These are phyloP conservation scores for Noccaea caerulescens DNA, from an alignment of 345 rosid genomes.

Conservation along the genomic window DNA sequence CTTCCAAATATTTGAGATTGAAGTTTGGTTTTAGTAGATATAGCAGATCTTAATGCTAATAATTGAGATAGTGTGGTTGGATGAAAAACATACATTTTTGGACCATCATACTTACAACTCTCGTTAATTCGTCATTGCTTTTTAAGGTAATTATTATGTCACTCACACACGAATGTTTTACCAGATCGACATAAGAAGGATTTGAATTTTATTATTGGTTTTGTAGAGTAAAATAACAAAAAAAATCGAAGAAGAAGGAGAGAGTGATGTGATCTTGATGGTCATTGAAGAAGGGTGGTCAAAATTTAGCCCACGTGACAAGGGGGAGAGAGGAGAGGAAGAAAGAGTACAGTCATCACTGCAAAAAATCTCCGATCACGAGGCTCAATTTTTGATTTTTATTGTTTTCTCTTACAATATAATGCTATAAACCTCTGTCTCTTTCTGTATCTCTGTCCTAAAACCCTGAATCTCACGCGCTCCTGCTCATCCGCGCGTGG, in stretches of 20 bases:
- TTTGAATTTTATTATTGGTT: slow-evolving; percentile 1
- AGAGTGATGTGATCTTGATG: slow-evolving; percentile 43
- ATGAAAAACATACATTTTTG: slow-evolving; percentile 28
- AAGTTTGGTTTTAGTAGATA: slow-evolving; percentile 24
- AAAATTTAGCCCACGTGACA: slow-evolving; percentile 50
- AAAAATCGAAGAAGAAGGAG: slow-evolving; percentile 9
- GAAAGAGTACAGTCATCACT: slow-evolving; percentile 44
- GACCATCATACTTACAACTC: slow-evolving; percentile 26
- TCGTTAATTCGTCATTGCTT: slow-evolving; percentile 26
- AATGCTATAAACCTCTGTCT: slow-evolving; percentile 40
- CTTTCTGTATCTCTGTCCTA: slow-evolving; percentile 44
- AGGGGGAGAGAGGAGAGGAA: slow-evolving; percentile 37
- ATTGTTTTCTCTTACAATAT: slow-evolving; percentile 28
- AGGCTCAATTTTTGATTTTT: slow-evolving; percentile 34
- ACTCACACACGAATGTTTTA: slow-evolving; percentile 42
- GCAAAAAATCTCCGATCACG: slow-evolving; percentile 51
- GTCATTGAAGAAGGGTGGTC: slow-evolving; percentile 43
- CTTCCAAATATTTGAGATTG: slow-evolving; percentile 4
- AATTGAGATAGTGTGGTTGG: slow-evolving; percentile 13
- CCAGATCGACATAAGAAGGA: slow-evolving; percentile 27
- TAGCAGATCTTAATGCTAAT: slow-evolving; percentile 6
- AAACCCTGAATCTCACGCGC: slow-evolving; percentile 45
- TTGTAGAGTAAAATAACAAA: slow-evolving; percentile 6
- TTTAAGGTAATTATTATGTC: slow-evolving; percentile 38
- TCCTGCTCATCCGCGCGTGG: slow-evolving; percentile 30